These are phyloP conservation scores for Marasmius sp. DNA, from an alignment of 1,284 basidiomycete species.

Conservation along the genomic window DNA sequence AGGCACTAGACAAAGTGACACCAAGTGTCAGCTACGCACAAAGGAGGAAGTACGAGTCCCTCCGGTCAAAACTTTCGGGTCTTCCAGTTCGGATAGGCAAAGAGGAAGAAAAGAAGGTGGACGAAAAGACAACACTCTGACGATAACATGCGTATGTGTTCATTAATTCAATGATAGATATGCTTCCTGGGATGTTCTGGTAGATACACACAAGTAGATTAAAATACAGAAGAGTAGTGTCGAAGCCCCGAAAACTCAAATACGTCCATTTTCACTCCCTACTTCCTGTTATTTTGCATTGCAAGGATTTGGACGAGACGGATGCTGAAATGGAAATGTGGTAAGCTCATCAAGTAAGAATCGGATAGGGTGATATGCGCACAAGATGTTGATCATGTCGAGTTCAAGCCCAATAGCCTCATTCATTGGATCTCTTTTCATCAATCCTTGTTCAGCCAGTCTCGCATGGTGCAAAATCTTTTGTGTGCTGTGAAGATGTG, in stretches of 20 bases:
- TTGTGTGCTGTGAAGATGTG: constrained; percentile 54
- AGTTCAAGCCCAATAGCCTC: constrained; percentile 82
- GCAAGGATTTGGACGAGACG: constrained; percentile 83
- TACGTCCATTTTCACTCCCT: constrained; percentile 27
- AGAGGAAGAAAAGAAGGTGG: constrained; percentile 29
- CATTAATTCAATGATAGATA: not conserved
- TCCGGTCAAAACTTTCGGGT: constrained; percentile 82
- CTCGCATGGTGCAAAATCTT: constrained; percentile 82
- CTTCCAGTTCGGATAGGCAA: constrained; percentile 47
- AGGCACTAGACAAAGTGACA: constrained; percentile 80
- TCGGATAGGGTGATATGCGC: constrained; percentile 24
- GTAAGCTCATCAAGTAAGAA: constrained; percentile 5
- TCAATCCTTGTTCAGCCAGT: constrained; percentile 66
- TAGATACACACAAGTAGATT: not conserved
- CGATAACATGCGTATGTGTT: not conserved
- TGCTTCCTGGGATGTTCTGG: not conserved
- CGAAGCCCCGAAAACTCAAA: not conserved
- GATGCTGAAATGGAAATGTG: constrained; percentile 44
- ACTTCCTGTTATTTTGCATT: constrained; percentile 55
- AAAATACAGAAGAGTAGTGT: not conserved
- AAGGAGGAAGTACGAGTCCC: constrained; percentile 77
- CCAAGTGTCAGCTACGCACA: constrained; percentile 87
- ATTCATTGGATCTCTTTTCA: constrained; percentile 73
- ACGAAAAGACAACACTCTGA: constrained; percentile 2
- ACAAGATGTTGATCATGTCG: constrained; percentile 90